Percentiles rank a stretch among this genome's conserved stretches.
phyloP scores from a whole-genome alignment of 2,329 filamentous ascomycete species.

The Uncinocarpus reesii region DNA sequence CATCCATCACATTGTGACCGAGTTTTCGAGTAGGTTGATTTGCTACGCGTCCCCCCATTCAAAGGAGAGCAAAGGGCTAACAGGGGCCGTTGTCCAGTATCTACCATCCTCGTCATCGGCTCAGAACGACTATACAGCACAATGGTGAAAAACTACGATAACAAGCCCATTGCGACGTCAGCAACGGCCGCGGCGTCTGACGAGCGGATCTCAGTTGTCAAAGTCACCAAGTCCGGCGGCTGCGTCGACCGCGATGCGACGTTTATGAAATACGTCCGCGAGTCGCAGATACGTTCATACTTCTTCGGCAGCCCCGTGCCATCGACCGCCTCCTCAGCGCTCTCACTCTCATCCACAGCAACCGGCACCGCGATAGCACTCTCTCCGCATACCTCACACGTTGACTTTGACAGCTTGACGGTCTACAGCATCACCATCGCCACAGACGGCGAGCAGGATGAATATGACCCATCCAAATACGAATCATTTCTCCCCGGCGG shows the following conservation, averaged over 20 bases:
- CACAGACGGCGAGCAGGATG: slow-evolving; percentile 40
- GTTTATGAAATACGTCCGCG: slow-evolving; percentile 63
- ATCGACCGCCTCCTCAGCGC: slow-evolving; percentile 29
- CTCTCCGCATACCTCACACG: slow-evolving; percentile 76
- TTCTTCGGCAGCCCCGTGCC: slow-evolving; percentile 68
- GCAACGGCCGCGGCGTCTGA: slow-evolving; percentile 42
- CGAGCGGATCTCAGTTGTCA: slow-evolving; percentile 64
- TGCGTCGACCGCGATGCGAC: slow-evolving; percentile 63
- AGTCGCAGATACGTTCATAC: slow-evolving; percentile 76
- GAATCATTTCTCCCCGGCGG: slow-evolving; percentile 31
- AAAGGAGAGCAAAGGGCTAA: neutral
- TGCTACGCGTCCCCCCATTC: neutral
- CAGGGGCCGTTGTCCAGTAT: slow-evolving; percentile 41
- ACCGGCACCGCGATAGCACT: slow-evolving; percentile 54
- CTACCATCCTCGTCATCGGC: slow-evolving; percentile 70
- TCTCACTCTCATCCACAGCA: slow-evolving; percentile 27
- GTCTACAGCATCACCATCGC: slow-evolving; percentile 61
- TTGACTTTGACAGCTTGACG: slow-evolving; percentile 63
- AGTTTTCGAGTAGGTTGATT: slow-evolving; percentile 51
- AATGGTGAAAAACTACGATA: slow-evolving; percentile 58
- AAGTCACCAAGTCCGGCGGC: slow-evolving; percentile 74
- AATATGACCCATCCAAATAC: slow-evolving; percentile 28
- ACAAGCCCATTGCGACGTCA: slow-evolving; percentile 38
- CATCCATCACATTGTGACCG: slow-evolving; percentile 66
- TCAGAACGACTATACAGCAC: slow-evolving; percentile 66